Evolutionary conservation across 768 basidiomycete species (phyloP).

Genomic region (Scleroderma bovista): DNA sequence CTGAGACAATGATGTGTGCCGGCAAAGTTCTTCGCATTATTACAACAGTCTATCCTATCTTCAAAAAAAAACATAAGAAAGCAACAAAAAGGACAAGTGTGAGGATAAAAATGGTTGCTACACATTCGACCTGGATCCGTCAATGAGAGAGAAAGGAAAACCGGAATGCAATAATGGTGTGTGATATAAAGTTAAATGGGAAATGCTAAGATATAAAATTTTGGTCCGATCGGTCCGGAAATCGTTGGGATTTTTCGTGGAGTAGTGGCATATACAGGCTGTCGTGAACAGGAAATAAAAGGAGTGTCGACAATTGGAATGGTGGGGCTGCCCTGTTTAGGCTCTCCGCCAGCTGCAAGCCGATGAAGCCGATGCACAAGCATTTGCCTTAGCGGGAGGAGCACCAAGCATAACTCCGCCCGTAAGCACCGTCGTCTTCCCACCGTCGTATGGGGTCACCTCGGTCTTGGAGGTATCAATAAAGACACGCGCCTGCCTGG

Average conservation of each 20-base stretch:
- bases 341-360: constrained; percentile 56
- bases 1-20: no score
- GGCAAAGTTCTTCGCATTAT: constrained; percentile 5
- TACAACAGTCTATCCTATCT: constrained; percentile 28
- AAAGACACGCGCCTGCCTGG: constrained; percentile 64
- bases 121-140: constrained; percentile 21
- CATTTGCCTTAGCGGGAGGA: constrained; percentile 30
- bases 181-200: constrained; percentile 27
- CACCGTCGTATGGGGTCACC: constrained; percentile 82
- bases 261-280: constrained; percentile 17
- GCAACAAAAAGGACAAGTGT: constrained; percentile 7
- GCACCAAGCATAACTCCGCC: constrained; percentile 84
- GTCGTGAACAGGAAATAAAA: constrained; percentile 14
- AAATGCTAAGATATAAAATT: constrained; percentile 26
- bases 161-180: constrained; percentile 21
- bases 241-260: constrained; percentile 22
- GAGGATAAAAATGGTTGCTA: constrained; percentile 17
- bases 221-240: constrained; percentile 24
- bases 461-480: constrained; percentile 71
- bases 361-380: constrained; percentile 14
- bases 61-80: constrained; percentile 11
- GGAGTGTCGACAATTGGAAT: constrained; percentile 17
- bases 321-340: constrained; percentile 21
- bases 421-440: constrained; percentile 83
- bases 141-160: constrained; percentile 15